Conservation (phyloP, 805 yeast genomes). For the Starmerella vitae region DNA sequence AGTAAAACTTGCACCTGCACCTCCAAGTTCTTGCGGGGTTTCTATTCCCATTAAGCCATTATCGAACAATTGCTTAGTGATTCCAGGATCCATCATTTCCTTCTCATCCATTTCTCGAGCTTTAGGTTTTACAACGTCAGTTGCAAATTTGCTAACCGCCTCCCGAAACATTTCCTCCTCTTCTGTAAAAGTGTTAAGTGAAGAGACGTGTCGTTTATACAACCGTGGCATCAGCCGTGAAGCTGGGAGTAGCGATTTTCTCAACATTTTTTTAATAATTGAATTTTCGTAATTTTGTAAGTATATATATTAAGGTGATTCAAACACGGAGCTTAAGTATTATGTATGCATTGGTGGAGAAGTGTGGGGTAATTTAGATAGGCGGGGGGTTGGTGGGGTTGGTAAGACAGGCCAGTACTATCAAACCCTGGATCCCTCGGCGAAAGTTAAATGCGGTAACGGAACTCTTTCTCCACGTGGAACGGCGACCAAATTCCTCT, state of each 20-base stretch:
- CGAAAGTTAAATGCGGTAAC: slow-evolving; percentile 33
- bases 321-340: neutral
- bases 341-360: no score
- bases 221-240: no score
- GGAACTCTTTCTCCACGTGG: slow-evolving; percentile 46
- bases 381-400: no score
- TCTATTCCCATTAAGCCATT: slow-evolving; percentile 35
- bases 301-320: neutral
- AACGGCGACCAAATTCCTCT: slow-evolving; percentile 98
- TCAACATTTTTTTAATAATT: neutral
- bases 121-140: slow-evolving; percentile 30
- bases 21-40: slow-evolving; percentile 35
- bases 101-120: slow-evolving; percentile 28
- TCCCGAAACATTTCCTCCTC: slow-evolving; percentile 33
- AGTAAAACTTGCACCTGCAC: slow-evolving; percentile 35
- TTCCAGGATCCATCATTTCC: slow-evolving; percentile 20
- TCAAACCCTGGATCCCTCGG: slow-evolving; percentile 2
- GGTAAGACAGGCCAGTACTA: no score
- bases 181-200: slow-evolving; percentile 29
- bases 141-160: slow-evolving; percentile 30
- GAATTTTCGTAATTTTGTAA: neutral
- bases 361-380: no score
- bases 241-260: no score
- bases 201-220: slow-evolving; percentile 7
- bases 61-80: slow-evolving; percentile 24